Evolutionary conservation across 371 early-diverging fungal genomes (phyloP).

Genomic region (Apophysomyces sp.): DNA sequence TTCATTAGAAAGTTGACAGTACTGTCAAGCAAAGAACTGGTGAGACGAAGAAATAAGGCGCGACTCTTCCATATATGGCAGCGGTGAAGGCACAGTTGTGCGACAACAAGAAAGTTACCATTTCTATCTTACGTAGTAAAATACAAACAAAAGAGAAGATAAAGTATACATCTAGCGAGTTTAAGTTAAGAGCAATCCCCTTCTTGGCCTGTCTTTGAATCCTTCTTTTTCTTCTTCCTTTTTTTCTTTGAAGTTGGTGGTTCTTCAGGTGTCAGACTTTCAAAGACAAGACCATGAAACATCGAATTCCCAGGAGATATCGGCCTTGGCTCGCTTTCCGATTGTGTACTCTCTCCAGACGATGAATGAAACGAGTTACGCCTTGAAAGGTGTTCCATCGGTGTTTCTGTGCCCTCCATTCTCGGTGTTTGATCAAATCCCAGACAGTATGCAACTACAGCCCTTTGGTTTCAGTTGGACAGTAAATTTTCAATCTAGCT

Average conservation of each 20-base stretch:
- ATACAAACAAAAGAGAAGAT: background rate
- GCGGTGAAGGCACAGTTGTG: no score
- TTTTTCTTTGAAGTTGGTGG: constrained; percentile 10
- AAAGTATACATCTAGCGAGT: background rate
- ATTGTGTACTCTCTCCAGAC: constrained; percentile 16
- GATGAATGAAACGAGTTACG: constrained; percentile 28
- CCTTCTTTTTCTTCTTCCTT: constrained; percentile 29
- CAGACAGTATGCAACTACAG: constrained; percentile 39
- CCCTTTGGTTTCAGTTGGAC: background rate
- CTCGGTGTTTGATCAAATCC: constrained; percentile 32
- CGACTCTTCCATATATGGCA: no score
- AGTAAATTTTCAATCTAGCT: background rate
- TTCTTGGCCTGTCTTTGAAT: background rate
- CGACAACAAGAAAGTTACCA: no score
- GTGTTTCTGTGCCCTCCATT: constrained; percentile 22
- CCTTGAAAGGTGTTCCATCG: constrained; percentile 23
- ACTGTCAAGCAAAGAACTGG: background rate
- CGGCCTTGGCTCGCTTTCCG: constrained; percentile 12
- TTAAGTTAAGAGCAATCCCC: background rate
- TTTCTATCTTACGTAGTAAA: no score
- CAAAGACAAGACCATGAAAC: constrained; percentile 22
- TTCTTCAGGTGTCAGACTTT: constrained; percentile 30
- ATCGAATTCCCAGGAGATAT: constrained; percentile 14
- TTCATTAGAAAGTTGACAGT: background rate
- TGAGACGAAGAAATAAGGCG: no score